Evolutionary conservation across 352 stramenopile species (phyloP).

Genomic region (Peronosclerospora sorghi): DNA sequence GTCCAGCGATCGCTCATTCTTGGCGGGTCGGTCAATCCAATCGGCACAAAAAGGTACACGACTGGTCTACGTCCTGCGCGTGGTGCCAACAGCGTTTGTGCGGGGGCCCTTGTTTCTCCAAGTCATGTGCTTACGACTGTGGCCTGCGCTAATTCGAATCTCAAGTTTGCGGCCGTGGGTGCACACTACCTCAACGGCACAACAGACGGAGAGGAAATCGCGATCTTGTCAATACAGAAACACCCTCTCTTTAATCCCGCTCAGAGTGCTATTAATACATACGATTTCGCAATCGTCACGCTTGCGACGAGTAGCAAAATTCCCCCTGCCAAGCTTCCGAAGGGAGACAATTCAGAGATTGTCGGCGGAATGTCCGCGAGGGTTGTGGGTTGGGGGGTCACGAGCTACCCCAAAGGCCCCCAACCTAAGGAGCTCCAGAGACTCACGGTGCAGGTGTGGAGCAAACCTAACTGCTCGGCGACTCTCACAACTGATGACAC

Average conservation of each 20-base stretch:
- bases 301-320: slow-evolving; percentile 13
- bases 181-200: slow-evolving; percentile 19
- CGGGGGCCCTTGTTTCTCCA: slow-evolving; percentile 9
- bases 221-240: slow-evolving; percentile 13
- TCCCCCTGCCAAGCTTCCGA: slow-evolving; percentile 18
- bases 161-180: slow-evolving; percentile 19
- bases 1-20: background rate
- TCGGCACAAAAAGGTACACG: background rate
- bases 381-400: slow-evolving; percentile 16
- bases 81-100: slow-evolving; percentile 16
- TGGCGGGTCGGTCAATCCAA: background rate
- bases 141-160: slow-evolving; percentile 3
- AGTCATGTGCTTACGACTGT: slow-evolving; percentile 18
- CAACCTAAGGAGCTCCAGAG: slow-evolving; percentile 9
- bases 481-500: slow-evolving; percentile 9
- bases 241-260: slow-evolving; percentile 27
- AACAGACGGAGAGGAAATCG: slow-evolving; percentile 18
- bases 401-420: background rate
- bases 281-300: slow-evolving; percentile 29
- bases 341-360: slow-evolving; percentile 6
- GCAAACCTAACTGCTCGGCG: slow-evolving; percentile 4
- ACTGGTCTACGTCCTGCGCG: too few species aligned
- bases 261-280: slow-evolving; percentile 10
- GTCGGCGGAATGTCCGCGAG: slow-evolving; percentile 9
- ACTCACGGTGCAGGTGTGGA: background rate